These are phyloP conservation scores for Saccharomyces paradoxus DNA, from an alignment of 805 yeast species.

Conservation along the genomic window DNA sequence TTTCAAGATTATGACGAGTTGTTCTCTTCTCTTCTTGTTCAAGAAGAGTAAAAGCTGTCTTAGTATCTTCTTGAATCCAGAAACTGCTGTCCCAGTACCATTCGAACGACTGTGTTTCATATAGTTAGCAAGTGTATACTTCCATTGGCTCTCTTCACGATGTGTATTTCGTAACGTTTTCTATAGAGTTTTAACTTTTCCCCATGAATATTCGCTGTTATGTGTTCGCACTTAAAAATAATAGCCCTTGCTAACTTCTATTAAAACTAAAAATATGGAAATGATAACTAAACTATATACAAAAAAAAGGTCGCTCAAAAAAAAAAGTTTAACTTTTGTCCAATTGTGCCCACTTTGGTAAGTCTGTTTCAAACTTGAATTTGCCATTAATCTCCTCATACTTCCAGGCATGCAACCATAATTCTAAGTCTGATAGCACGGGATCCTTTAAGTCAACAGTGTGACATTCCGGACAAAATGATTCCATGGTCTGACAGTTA, in stretches of 20 bases:
- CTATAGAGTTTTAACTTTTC: neutral
- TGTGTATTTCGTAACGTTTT: neutral
- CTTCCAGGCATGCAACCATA: slow-evolving; percentile 31
- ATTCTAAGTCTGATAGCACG: slow-evolving; percentile 20
- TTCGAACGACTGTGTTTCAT: neutral
- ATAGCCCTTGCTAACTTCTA: neutral
- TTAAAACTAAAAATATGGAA: neutral
- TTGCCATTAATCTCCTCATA: slow-evolving; percentile 25
- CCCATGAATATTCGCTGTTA: neutral
- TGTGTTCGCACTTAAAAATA: neutral
- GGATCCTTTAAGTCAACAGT: slow-evolving; percentile 19
- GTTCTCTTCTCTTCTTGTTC: neutral
- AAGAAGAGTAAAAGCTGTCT: neutral
- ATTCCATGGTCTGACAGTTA: slow-evolving; percentile 2
- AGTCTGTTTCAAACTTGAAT: slow-evolving; percentile 35
- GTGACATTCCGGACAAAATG: slow-evolving; percentile 23
- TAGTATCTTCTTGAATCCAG: neutral
- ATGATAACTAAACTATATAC: neutral
- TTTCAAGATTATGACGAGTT: neutral
- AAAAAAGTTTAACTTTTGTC: neutral
- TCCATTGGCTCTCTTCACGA: neutral
- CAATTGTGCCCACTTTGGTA: slow-evolving; percentile 42
- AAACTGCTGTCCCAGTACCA: neutral
- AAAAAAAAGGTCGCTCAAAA: neutral
- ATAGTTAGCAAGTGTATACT: neutral